phyloP scores from a whole-genome alignment of 1,284 basidiomycete genomes.

The Stereum hirsutum region DNA sequence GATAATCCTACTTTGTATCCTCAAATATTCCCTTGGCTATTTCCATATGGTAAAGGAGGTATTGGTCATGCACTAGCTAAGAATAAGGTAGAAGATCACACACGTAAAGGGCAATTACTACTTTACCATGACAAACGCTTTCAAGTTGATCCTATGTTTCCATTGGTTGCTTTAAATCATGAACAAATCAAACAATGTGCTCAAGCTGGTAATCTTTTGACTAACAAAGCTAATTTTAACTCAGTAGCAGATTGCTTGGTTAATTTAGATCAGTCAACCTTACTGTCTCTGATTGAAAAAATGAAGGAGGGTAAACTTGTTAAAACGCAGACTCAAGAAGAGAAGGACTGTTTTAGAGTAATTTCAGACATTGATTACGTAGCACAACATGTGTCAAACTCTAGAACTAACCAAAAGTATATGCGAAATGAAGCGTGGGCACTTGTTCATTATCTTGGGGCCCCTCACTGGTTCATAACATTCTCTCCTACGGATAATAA shows the following conservation, averaged over 20 bases:
- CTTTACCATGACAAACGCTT: slow-evolving; percentile 29
- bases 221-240: slow-evolving; percentile 17
- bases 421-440: slow-evolving; percentile 29
- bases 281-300: slow-evolving; percentile 16
- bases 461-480: slow-evolving; percentile 28
- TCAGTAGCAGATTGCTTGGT: slow-evolving; percentile 18
- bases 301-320: slow-evolving; percentile 18
- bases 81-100: slow-evolving; percentile 3
- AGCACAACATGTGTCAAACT: slow-evolving; percentile 21
- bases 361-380: slow-evolving; percentile 25
- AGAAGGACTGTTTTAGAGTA: slow-evolving; percentile 24
- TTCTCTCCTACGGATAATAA: slow-evolving; percentile 22
- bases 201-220: slow-evolving; percentile 20
- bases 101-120: slow-evolving; percentile 17
- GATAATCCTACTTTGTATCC: slow-evolving; percentile 19
- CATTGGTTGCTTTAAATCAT: slow-evolving; percentile 29
- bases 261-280: slow-evolving; percentile 14
- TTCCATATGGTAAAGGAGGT: slow-evolving; percentile 26
- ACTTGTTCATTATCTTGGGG: slow-evolving; percentile 20
- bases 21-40: slow-evolving; percentile 26
- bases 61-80: slow-evolving; percentile 13
- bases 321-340: slow-evolving; percentile 18
- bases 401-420: slow-evolving; percentile 21
- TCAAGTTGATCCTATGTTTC: slow-evolving; percentile 24
- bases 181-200: slow-evolving; percentile 23